A percentile compares a stretch with the other conserved stretches of the same genome.
Evolutionary conservation across 106 monocot species (phyloP).

Genomic region (Acorus gramineus): DNA sequence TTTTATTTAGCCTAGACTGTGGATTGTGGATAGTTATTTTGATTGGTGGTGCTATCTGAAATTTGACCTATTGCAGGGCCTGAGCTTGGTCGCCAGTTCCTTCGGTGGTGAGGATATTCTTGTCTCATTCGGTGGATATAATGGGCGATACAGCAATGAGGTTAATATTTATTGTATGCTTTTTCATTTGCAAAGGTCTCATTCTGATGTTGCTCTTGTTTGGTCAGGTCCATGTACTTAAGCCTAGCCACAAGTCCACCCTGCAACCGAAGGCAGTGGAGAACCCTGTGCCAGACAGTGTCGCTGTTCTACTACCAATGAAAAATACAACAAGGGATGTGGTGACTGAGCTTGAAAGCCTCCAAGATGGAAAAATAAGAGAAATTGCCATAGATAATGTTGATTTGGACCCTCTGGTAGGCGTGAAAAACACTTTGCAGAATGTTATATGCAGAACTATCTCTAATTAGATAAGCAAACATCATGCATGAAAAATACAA

Average conservation of each 20-base stretch:
- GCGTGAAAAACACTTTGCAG: not conserved
- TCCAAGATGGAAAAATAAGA: slow-evolving; percentile 50
- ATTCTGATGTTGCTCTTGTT: no score
- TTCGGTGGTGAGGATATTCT: slow-evolving; percentile 79
- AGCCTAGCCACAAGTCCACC: slow-evolving; percentile 58
- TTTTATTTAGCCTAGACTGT: not conserved
- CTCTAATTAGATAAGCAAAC: no score
- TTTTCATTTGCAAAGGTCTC: no score
- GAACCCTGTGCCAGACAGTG: slow-evolving; percentile 37
- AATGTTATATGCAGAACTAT: no score
- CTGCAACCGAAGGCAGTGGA: slow-evolving; percentile 25
- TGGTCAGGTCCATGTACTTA: slow-evolving; percentile 65
- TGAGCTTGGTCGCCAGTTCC: slow-evolving; percentile 65
- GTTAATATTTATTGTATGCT: slow-evolving; percentile 9
- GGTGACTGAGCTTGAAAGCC: slow-evolving; percentile 45
- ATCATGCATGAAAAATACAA: no score
- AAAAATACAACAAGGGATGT: slow-evolving; percentile 34
- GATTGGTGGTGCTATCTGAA: not conserved
- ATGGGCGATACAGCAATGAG: slow-evolving; percentile 92
- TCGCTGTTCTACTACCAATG: slow-evolving; percentile 22
- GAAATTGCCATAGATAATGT: slow-evolving; percentile 52
- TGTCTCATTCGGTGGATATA: slow-evolving; percentile 94
- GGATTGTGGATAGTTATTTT: not conserved
- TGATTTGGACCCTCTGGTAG: slow-evolving; percentile 29
- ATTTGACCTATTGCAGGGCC: slow-evolving; percentile 28